These are phyloP conservation scores for Cerioporus squamosus DNA, from an alignment of 1,284 basidiomycete genomes.

Conservation along the genomic window DNA sequence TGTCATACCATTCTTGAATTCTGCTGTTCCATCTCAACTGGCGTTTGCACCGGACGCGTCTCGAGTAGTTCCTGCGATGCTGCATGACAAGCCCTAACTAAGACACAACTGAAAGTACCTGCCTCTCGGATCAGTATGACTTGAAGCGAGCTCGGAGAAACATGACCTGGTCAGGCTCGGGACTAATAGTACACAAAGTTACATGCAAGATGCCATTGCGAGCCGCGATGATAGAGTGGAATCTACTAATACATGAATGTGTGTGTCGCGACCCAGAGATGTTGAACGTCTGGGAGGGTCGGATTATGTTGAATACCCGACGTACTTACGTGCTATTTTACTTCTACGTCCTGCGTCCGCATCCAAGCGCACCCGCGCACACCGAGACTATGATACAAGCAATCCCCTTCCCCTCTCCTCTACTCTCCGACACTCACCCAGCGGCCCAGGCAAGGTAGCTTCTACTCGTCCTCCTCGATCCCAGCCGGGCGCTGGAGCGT, in stretches of 20 bases:
- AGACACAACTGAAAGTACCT: too few species aligned
- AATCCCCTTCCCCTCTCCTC: neutral
- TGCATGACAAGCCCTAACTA: too few species aligned
- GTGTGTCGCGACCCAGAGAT: conserved; percentile 25
- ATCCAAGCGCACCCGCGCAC: neutral
- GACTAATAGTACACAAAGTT: neutral
- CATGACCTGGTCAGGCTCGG: too few species aligned
- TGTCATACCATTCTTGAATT: too few species aligned
- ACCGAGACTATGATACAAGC: conserved; percentile 13
- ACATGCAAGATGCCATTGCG: neutral
- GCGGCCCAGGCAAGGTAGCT: neutral
- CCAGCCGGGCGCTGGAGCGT: conserved; percentile 68
- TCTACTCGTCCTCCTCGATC: conserved; percentile 55
- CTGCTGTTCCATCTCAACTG: too few species aligned
- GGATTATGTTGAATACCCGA: conserved; percentile 34
- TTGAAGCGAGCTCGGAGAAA: too few species aligned
- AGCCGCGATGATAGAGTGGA: conserved; percentile 22
- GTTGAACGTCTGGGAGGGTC: conserved; percentile 32
- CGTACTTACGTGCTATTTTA: conserved; percentile 26
- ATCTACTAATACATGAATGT: conserved; percentile 26
- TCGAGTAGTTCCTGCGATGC: too few species aligned
- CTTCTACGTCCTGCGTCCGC: conserved; percentile 8
- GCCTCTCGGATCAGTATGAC: too few species aligned
- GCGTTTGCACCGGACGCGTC: too few species aligned
- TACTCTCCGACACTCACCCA: neutral